These are phyloP conservation scores for Penicillium robsamsonii DNA, from an alignment of 495 filamentous ascomycete genomes.

Conservation along the genomic window DNA sequence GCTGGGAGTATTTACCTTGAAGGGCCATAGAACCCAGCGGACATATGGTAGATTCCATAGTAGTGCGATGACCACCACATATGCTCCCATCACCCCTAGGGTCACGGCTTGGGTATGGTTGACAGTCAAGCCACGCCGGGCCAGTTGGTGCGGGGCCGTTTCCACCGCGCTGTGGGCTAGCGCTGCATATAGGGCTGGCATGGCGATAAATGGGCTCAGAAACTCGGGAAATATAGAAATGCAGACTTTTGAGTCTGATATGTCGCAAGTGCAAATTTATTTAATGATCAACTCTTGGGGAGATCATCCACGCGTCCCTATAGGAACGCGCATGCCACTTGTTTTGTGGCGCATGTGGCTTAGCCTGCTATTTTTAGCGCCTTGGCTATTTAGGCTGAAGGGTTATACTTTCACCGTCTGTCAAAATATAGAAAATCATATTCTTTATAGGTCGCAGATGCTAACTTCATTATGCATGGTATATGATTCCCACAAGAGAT, in stretches of 20 bases:
- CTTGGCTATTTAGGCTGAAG: neutral
- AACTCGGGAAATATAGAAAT: neutral
- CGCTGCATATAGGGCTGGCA: conserved; percentile 34
- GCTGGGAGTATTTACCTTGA: conserved; percentile 57
- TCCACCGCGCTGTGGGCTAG: conserved; percentile 27
- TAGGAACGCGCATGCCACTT: conserved; percentile 9
- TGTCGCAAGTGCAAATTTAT: neutral
- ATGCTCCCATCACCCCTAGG: conserved; percentile 64
- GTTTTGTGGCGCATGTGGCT: conserved; percentile 6
- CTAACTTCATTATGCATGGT: neutral
- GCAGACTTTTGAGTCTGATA: neutral
- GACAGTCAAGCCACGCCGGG: conserved; percentile 58
- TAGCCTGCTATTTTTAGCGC: conserved; percentile 4
- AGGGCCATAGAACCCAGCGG: conserved; percentile 73
- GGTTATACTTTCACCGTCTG: neutral
- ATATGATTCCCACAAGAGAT: neutral
- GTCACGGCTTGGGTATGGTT: conserved; percentile 71
- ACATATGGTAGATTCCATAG: conserved; percentile 80
- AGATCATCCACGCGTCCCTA: conserved; percentile 9
- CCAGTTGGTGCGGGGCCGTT: conserved; percentile 29
- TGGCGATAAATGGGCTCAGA: conserved; percentile 8
- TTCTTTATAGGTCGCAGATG: neutral
- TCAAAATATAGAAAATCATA: neutral
- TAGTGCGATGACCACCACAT: conserved; percentile 70
- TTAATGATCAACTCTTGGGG: neutral